phyloP scores from a whole-genome alignment of 352 stramenopile species.

The Aphanomyces euteiches region DNA sequence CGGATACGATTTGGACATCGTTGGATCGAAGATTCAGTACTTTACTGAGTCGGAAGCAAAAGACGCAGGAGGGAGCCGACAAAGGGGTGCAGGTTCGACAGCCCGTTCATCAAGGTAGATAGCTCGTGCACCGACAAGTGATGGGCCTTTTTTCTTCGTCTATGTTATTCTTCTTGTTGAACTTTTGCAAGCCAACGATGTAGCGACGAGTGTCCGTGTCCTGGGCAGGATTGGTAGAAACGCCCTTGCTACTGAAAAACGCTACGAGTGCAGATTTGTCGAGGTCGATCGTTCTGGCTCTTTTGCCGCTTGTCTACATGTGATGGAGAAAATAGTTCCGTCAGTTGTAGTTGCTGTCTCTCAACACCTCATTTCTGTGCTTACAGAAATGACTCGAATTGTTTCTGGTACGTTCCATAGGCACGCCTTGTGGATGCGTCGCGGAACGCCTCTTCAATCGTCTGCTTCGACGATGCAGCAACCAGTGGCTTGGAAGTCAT shows the following conservation, averaged over 20 bases:
- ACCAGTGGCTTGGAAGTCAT: not conserved
- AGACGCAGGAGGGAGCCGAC: constrained; percentile 6
- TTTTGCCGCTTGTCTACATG: not conserved
- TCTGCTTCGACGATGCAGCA: not conserved
- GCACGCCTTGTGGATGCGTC: not conserved
- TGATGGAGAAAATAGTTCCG: not conserved
- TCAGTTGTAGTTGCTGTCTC: not conserved
- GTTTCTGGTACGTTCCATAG: not conserved
- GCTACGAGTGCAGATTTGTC: not conserved
- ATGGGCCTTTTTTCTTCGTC: constrained; percentile 1
- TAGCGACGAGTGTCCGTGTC: not conserved
- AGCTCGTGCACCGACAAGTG: not conserved
- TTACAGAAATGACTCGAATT: not conserved
- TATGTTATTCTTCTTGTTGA: constrained; percentile 1
- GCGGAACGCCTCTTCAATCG: not conserved
- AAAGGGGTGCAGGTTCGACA: not conserved
- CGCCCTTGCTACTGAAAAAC: not conserved
- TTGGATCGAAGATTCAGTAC: constrained; percentile 5
- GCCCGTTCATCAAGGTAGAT: not conserved
- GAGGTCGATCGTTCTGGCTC: not conserved
- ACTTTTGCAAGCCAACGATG: not conserved
- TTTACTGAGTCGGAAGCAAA: constrained; percentile 8
- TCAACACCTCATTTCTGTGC: not conserved
- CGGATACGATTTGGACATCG: constrained; percentile 5
- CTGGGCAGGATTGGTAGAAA: not conserved